A percentile compares a stretch with the other conserved stretches of the same genome.
Evolutionary conservation across 2,329 filamentous ascomycete genomes (phyloP).

Genomic region (Alternaria tenuissima): DNA sequence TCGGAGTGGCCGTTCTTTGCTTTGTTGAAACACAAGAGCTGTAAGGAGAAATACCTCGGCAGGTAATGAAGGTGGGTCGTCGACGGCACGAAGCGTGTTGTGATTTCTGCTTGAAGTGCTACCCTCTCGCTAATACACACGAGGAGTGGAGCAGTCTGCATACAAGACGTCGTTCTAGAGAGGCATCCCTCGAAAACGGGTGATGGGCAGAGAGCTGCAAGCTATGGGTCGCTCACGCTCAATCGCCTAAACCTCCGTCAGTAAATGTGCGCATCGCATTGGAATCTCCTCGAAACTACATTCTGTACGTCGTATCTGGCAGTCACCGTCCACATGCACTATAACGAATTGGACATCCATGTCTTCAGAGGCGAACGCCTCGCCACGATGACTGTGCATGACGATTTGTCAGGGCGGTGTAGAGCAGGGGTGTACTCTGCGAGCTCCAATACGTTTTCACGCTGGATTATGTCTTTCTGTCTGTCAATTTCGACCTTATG

Average conservation of each 20-base stretch:
- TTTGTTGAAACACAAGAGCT: background rate
- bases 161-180: background rate
- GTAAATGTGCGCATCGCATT: background rate
- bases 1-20: conserved; percentile 6
- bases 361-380: conserved; percentile 1
- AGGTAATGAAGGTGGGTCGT: background rate
- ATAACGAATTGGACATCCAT: background rate
- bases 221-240: background rate
- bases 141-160: background rate
- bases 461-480: background rate
- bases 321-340: background rate
- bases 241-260: background rate
- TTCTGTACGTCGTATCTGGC: background rate
- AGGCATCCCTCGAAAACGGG: background rate
- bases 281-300: background rate
- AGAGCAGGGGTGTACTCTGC: background rate
- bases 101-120: background rate
- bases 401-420: background rate
- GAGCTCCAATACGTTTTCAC: background rate
- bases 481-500: background rate
- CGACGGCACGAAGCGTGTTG: background rate
- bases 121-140: background rate
- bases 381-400: conserved; percentile 8
- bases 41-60: background rate
- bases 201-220: background rate